Evolutionary conservation across 768 basidiomycete species (phyloP).

Genomic region (Boletus patriciae): DNA sequence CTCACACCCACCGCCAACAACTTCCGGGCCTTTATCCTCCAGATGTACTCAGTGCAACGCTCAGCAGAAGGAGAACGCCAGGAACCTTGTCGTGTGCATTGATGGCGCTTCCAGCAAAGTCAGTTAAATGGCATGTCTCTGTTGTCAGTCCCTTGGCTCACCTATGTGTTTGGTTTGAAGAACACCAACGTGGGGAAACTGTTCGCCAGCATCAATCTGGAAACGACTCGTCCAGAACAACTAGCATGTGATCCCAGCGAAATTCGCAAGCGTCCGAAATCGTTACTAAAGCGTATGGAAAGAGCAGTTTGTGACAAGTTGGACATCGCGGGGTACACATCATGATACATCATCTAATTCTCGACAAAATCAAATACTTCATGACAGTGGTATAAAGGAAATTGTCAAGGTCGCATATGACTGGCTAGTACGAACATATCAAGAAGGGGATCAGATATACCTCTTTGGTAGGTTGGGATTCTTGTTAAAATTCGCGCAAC

Average conservation of each 20-base stretch:
- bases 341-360: background rate
- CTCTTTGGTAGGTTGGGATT: too few species aligned
- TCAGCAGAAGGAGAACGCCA: constrained; percentile 1
- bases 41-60: background rate
- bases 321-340: too few species aligned
- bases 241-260: constrained; percentile 38
- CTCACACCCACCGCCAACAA: too few species aligned
- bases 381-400: constrained; percentile 35
- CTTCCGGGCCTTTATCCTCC: too few species aligned
- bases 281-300: constrained; percentile 16
- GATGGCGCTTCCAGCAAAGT: constrained; percentile 11
- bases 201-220: constrained; percentile 24
- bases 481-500: too few species aligned
- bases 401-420: constrained; percentile 34
- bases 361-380: background rate
- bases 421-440: constrained; percentile 32
- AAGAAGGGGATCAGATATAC: constrained; percentile 22
- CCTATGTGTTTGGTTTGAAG: constrained; percentile 14
- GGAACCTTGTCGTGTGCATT: constrained; percentile 22
- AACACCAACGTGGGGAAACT: constrained; percentile 38
- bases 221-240: constrained; percentile 20
- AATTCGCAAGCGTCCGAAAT: constrained; percentile 35
- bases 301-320: constrained; percentile 21
- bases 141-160: background rate
- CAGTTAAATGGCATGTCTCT: background rate